phyloP scores from a whole-genome alignment of 345 rosid genomes.

The Moricandia arvensis region DNA sequence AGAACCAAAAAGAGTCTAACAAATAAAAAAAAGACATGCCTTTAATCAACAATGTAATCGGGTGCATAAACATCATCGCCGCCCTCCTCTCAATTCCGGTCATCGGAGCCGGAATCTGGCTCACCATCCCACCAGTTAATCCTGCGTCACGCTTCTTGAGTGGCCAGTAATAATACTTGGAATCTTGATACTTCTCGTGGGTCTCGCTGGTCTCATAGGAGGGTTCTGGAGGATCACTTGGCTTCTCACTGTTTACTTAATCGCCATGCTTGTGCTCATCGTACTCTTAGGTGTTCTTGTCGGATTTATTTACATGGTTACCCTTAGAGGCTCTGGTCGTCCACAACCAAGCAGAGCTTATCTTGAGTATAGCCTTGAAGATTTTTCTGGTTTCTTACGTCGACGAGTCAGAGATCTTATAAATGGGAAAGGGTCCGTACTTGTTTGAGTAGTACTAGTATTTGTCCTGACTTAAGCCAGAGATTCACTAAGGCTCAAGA shows the following conservation, averaged over 20 bases:
- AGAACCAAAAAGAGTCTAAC: not conserved
- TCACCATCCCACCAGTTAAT: constrained; percentile 64
- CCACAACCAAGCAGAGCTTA: constrained; percentile 69
- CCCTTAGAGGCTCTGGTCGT: constrained; percentile 73
- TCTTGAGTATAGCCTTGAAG: constrained; percentile 74
- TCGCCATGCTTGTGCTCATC: constrained; percentile 75
- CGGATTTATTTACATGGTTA: constrained; percentile 76
- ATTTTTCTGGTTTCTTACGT: constrained; percentile 74
- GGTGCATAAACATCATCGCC: constrained; percentile 80
- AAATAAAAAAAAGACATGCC: constrained; percentile 47
- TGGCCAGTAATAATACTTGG: constrained; percentile 93
- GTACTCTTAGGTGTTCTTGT: constrained; percentile 59
- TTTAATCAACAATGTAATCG: constrained; percentile 74
- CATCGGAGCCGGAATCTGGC: constrained; percentile 92
- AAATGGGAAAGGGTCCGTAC: constrained; percentile 79
- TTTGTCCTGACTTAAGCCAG: constrained; percentile 83
- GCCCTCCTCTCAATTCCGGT: constrained; percentile 82
- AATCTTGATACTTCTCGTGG: constrained; percentile 58
- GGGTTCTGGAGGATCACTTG: constrained; percentile 83
- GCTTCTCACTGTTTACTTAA: constrained; percentile 70
- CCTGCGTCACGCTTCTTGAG: constrained; percentile 77
- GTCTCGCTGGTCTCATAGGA: constrained; percentile 75
- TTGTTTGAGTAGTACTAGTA: constrained; percentile 61
- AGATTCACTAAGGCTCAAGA: constrained; percentile 72
- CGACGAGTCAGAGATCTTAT: constrained; percentile 60